Percentiles rank a stretch among this genome's conserved stretches.
phyloP scores from a whole-genome alignment of 2,329 filamentous ascomycete genomes.

The Aureobasidium sp. region DNA sequence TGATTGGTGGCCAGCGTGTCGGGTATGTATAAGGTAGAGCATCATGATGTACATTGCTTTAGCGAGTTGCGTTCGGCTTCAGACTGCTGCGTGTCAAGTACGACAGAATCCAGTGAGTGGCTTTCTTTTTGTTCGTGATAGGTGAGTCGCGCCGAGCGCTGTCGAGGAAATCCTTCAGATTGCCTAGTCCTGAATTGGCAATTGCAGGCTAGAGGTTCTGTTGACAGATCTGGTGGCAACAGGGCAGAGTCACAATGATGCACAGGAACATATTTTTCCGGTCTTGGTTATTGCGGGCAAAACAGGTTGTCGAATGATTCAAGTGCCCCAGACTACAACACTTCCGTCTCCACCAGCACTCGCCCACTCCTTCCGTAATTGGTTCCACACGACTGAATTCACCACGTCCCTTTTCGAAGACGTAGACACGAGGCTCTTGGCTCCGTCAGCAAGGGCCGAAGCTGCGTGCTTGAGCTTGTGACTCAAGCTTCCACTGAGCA shows the following conservation, averaged over 20 bases:
- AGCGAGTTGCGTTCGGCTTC: not conserved
- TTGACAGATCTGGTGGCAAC: too few species aligned
- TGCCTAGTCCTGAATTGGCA: too few species aligned
- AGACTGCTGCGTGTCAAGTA: too few species aligned
- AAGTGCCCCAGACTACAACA: constrained; percentile 30
- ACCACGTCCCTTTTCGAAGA: constrained; percentile 39
- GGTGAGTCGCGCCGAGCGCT: too few species aligned
- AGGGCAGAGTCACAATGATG: not conserved
- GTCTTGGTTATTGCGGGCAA: too few species aligned
- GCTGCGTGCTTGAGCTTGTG: constrained; percentile 50
- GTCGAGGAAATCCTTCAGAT: too few species aligned
- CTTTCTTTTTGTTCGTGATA: too few species aligned
- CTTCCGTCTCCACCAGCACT: constrained; percentile 44
- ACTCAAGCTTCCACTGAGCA: constrained; percentile 63
- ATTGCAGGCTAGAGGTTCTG: too few species aligned
- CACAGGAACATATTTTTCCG: not conserved
- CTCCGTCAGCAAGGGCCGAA: constrained; percentile 25
- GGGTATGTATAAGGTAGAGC: not conserved
- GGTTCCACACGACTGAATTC: constrained; percentile 43
- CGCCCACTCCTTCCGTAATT: constrained; percentile 40
- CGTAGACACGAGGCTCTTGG: constrained; percentile 10
- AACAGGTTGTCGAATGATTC: too few species aligned
- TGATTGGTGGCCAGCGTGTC: not conserved
- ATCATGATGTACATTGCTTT: not conserved
- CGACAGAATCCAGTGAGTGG: too few species aligned